phyloP scores from a whole-genome alignment of 306 rosid genomes.

The Oxytropis ochrocephala region DNA sequence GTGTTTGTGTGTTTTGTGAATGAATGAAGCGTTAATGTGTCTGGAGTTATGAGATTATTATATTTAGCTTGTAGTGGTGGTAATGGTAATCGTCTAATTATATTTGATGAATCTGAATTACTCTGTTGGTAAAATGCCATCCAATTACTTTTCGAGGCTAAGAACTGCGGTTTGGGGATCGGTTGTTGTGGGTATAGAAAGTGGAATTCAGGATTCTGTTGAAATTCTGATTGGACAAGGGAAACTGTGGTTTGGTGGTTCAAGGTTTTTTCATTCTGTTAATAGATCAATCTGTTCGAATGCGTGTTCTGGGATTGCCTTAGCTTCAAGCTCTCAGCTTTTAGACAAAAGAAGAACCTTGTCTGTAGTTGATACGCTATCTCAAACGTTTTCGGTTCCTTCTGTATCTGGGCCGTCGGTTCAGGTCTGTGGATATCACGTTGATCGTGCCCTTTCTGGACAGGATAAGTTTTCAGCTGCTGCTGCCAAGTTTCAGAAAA shows the following conservation, averaged over 20 bases:
- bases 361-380: slow-evolving; percentile 63
- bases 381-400: slow-evolving; percentile 60
- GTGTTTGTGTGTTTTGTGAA: neutral
- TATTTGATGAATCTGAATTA: slow-evolving; percentile 25
- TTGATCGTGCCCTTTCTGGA: slow-evolving; percentile 41
- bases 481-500: slow-evolving; percentile 28
- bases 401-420: slow-evolving; percentile 67
- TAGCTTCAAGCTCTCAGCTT: slow-evolving; percentile 46
- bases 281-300: slow-evolving; percentile 25
- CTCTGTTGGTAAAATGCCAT: slow-evolving; percentile 67
- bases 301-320: slow-evolving; percentile 34
- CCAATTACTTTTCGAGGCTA: slow-evolving; percentile 48
- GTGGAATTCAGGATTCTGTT: slow-evolving; percentile 35
- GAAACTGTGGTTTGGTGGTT: slow-evolving; percentile 47
- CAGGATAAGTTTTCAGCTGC: slow-evolving; percentile 27
- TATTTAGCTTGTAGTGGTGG: slow-evolving; percentile 27
- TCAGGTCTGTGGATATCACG: slow-evolving; percentile 65
- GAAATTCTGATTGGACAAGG: slow-evolving; percentile 59
- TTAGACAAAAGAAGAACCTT: slow-evolving; percentile 40
- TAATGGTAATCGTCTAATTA: slow-evolving; percentile 3
- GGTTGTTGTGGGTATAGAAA: slow-evolving; percentile 51
- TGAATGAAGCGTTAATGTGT: slow-evolving; percentile 29
- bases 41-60: slow-evolving; percentile 59
- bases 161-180: slow-evolving; percentile 44
- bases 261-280: slow-evolving; percentile 40